Evolutionary conservation across 768 basidiomycete genomes (phyloP), one percentile per base, ranked within the genome.

Genomic region (Russula sp.): DNA sequence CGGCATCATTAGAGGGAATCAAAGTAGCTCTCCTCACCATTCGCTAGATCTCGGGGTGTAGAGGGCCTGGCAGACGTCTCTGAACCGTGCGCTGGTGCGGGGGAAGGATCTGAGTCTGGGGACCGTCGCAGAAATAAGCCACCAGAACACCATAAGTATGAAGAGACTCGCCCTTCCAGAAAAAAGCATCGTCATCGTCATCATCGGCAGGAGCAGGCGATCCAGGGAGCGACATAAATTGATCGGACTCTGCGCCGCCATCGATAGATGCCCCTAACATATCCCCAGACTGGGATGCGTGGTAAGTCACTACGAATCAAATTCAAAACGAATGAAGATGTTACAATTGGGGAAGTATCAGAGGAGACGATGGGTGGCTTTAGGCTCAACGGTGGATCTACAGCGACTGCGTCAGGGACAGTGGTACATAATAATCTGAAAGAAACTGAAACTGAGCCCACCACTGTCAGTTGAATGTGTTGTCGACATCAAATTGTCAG

Each of bases 151-250:
- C 22, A 26, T 9, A 51, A 36, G 2, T 1, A 34, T 44, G 8
- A 24, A 34, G 11, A 14, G 14, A 55, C 63, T 59, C 40, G 18
- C 63, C 63, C 10, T 34, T 48, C 59, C 52, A 60, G 22, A 50
- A 56, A 2, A 18, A 50, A 13, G 22, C 18, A 4, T 32, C 54
- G n/a, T 20, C 48, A 28, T 65, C 18, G 2, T 28, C 55, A 13
- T 22, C 55, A 14, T 65, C 53, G 11, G n/a, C n/a, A n/a, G 38
- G 40, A 0, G 42, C 30, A 18, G 64, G 64, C 10, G 64, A 57
- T 42, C 28, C 59, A 38, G 64, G 64, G 11, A 52, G 16, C 22
- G 64, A 65, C 32, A 57, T 57, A 26, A 65, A 61, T 26, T 24
- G 32, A 57, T 65, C 64, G 26, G 64, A 65, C 4, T 65, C 60